A percentile compares a stretch with the other conserved stretches of the same genome.
Conservation (phyloP, 1,284 basidiomycete genomes). For the Anthracocystis panici-leucophaei region DNA sequence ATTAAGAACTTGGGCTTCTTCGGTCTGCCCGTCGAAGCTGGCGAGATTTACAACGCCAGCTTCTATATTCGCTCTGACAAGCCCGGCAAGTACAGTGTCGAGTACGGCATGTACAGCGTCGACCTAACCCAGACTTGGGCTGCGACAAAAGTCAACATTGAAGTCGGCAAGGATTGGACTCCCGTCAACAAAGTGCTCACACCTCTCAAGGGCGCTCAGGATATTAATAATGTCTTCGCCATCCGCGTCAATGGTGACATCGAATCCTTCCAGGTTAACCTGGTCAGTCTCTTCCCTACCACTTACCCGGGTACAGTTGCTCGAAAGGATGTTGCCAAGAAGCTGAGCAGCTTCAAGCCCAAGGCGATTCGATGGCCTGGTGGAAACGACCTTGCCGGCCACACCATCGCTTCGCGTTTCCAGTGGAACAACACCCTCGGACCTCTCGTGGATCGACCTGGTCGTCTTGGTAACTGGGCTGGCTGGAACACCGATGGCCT, state of each 20-base stretch:
- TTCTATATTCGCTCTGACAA: constrained; percentile 53
- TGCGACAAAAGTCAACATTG: background rate
- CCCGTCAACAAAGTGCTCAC: constrained; percentile 20
- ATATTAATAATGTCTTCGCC: constrained; percentile 55
- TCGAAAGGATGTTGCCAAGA: constrained; percentile 75
- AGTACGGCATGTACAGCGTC: constrained; percentile 32
- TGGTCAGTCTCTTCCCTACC: constrained; percentile 53
- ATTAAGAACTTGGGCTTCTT: constrained; percentile 56
- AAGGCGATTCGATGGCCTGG: constrained; percentile 79
- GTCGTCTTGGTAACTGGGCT: constrained; percentile 74
- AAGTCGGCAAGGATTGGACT: constrained; percentile 40
- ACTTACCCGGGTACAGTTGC: constrained; percentile 46
- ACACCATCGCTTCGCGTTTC: constrained; percentile 75
- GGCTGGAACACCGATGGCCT: constrained; percentile 71
- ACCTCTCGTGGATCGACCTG: constrained; percentile 72
- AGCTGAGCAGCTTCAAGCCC: constrained; percentile 76
- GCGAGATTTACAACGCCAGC: constrained; percentile 44
- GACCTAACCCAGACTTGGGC: constrained; percentile 19
- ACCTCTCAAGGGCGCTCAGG: constrained; percentile 9
- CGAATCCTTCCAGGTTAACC: constrained; percentile 47
- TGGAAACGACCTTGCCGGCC: constrained; percentile 74
- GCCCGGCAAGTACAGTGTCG: constrained; percentile 16
- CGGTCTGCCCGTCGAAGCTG: constrained; percentile 47
- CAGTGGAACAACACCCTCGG: constrained; percentile 78
- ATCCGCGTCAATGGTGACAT: constrained; percentile 27